phyloP scores from a whole-genome alignment of 306 rosid species.

The Inga oerstediana region DNA sequence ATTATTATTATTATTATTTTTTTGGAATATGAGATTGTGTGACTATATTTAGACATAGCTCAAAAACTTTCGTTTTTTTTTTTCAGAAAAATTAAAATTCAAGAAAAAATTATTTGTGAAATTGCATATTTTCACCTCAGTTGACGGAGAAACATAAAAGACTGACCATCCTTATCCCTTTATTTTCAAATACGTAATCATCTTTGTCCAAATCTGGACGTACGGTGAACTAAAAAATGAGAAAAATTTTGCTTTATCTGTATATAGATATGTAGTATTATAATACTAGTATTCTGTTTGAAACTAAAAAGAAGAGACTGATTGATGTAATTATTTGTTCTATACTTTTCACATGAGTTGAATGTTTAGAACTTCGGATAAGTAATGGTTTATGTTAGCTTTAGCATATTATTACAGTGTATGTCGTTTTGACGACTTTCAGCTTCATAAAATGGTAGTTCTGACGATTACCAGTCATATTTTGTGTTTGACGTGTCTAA shows the following conservation, averaged over 20 bases:
- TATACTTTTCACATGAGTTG: neutral
- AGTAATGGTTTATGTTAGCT: neutral
- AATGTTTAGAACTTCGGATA: neutral
- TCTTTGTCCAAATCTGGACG: neutral
- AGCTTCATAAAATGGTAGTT: neutral
- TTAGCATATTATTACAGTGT: neutral
- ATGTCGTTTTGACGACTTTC: too few relatives aligned
- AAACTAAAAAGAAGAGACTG: neutral
- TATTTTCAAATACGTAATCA: neutral
- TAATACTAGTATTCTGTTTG: neutral
- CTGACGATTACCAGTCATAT: neutral
- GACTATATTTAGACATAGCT: neutral
- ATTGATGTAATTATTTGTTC: neutral
- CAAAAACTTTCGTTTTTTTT: too few relatives aligned
- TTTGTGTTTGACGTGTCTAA: neutral
- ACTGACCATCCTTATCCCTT: neutral
- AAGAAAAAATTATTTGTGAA: neutral
- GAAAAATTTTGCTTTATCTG: neutral
- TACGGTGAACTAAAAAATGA: neutral
- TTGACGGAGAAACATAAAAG: neutral
- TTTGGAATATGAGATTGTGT: too few relatives aligned
- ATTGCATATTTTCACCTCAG: neutral
- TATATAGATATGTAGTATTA: neutral
- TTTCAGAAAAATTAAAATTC: too few relatives aligned
- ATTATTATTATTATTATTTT: too few relatives aligned